These are phyloP conservation scores for Wallacemonas sp. DNA, from an alignment of 208 protist genomes.

Conservation along the genomic window DNA sequence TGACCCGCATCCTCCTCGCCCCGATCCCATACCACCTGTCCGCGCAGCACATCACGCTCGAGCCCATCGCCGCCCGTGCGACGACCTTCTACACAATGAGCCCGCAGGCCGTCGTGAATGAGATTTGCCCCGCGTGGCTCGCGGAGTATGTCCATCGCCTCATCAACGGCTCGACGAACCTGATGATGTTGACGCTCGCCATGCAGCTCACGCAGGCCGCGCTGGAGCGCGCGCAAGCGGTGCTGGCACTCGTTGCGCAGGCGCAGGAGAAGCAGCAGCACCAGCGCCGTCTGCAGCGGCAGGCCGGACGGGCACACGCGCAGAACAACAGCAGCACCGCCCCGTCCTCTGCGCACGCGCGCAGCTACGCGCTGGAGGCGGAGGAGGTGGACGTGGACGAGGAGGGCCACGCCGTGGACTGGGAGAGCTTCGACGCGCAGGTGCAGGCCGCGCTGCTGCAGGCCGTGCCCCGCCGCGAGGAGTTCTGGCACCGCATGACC, in stretches of 20 bases:
- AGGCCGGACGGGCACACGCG: background rate
- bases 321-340: too few species aligned
- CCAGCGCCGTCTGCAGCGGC: conserved; percentile 5
- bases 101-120: conserved; percentile 71
- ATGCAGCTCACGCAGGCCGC: conserved; percentile 86
- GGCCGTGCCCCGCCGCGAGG: conserved; percentile 76
- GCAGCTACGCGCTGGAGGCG: conserved; percentile 22
- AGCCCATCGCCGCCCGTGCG: conserved; percentile 53
- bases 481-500: conserved; percentile 93
- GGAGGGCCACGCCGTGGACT: conserved; percentile 33
- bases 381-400: conserved; percentile 19
- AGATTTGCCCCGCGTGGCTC: conserved; percentile 83
- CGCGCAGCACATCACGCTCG: conserved; percentile 49
- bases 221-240: conserved; percentile 63
- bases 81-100: conserved; percentile 82
- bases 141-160: conserved; percentile 80
- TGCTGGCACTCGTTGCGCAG: conserved; percentile 55
- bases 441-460: conserved; percentile 61
- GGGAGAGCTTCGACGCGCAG: conserved; percentile 73
- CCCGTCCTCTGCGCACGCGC: background rate
- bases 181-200: conserved; percentile 72
- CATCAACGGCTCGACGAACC: conserved; percentile 81
- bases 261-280: conserved; percentile 37
- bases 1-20: conserved; percentile 78
- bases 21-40: conserved; percentile 86